phyloP scores from a whole-genome alignment of 2,329 filamentous ascomycete genomes.

The Lachnellula occidentalis region DNA sequence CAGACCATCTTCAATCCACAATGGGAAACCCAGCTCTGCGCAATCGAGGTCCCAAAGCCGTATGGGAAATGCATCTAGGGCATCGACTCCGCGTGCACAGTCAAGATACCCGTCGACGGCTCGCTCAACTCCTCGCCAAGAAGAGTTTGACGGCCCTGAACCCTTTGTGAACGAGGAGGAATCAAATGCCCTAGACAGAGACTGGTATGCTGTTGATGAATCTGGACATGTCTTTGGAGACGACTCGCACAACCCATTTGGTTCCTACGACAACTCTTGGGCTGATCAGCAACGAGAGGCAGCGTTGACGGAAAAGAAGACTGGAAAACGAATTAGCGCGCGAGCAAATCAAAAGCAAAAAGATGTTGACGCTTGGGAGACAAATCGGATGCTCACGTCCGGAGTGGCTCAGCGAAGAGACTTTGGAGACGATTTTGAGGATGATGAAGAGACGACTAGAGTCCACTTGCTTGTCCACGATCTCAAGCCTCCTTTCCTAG shows the following conservation, averaged over 20 bases:
- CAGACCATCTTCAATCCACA: constrained; percentile 20
- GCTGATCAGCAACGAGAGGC: constrained; percentile 68
- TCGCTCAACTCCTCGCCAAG: constrained; percentile 42
- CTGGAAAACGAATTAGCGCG: constrained; percentile 64
- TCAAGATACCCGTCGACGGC: constrained; percentile 31
- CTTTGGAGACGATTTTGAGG: constrained; percentile 73
- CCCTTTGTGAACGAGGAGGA: constrained; percentile 61
- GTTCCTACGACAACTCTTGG: constrained; percentile 65
- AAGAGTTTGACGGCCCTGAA: constrained; percentile 57
- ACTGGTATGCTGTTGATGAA: constrained; percentile 90
- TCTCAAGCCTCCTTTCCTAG: constrained; percentile 86
- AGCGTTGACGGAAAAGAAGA: constrained; percentile 74
- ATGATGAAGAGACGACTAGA: constrained; percentile 84
- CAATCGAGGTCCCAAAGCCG: constrained; percentile 35
- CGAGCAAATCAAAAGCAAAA: constrained; percentile 80
- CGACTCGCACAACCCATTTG: constrained; percentile 89
- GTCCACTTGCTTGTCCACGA: constrained; percentile 92
- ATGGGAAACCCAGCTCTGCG: constrained; percentile 29
- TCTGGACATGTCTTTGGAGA: constrained; percentile 81
- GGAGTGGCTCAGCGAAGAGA: constrained; percentile 88
- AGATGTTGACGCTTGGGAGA: constrained; percentile 97
- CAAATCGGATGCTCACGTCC: constrained; percentile 95
- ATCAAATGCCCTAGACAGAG: constrained; percentile 71
- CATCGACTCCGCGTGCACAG: constrained; percentile 30
- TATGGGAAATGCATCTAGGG: constrained; percentile 23